phyloP scores from a whole-genome alignment of 1,284 basidiomycete species.

The Cutaneotrichosporon cutaneum region DNA sequence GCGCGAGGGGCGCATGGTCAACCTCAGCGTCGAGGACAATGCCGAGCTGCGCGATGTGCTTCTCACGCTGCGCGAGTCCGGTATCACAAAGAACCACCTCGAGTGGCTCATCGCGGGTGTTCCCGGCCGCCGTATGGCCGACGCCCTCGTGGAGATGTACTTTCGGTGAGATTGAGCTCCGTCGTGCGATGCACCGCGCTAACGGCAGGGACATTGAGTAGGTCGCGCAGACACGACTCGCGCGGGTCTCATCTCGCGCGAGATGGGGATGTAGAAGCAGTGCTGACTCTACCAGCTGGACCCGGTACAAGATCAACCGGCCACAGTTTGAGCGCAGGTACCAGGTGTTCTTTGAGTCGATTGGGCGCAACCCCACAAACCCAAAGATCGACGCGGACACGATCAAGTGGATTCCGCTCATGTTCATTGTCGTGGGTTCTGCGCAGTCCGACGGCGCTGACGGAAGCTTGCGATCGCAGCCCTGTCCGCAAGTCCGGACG shows the following conservation, averaged over 20 bases:
- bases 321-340: conserved; percentile 50
- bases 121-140: conserved; percentile 50
- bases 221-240: conserved; percentile 5
- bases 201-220: conserved; percentile 24
- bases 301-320: conserved; percentile 54
- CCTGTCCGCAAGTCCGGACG: conserved; percentile 49
- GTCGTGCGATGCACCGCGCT: conserved; percentile 1
- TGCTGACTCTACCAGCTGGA: conserved; percentile 43
- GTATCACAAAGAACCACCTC: conserved; percentile 50
- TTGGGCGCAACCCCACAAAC: conserved; percentile 46
- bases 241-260: background rate
- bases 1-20: conserved; percentile 47
- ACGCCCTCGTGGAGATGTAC: conserved; percentile 52
- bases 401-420: conserved; percentile 53
- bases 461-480: conserved; percentile 53
- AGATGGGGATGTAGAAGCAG: background rate
- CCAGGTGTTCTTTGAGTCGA: conserved; percentile 50
- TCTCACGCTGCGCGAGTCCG: conserved; percentile 51
- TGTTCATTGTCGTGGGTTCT: conserved; percentile 53
- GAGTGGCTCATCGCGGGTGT: conserved; percentile 53
- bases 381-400: conserved; percentile 52
- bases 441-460: conserved; percentile 8
- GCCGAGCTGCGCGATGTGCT: conserved; percentile 48
- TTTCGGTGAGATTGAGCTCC: conserved; percentile 43
- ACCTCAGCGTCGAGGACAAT: conserved; percentile 41